Base-by-base conservation (phyloP, 139 green algal species). In the Asterochloris erici region DNA sequence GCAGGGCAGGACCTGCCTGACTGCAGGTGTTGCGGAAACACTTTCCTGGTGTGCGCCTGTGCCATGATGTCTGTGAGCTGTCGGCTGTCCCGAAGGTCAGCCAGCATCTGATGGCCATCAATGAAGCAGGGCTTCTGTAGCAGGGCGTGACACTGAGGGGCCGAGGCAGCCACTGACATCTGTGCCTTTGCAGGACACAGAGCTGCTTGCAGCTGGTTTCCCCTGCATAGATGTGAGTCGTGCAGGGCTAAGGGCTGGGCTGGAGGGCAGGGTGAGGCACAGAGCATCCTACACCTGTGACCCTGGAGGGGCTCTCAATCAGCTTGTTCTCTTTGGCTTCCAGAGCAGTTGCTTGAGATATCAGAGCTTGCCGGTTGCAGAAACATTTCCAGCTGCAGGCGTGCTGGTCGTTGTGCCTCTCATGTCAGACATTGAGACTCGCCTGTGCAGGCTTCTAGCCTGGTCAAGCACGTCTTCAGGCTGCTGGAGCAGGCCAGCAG, bases 141-240 rank as follows among this genome's bases (percentile, higher is more conserved):
- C 21, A 26, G 17, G 17, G 66, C 17, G 2, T 26, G 66, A 26
- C 27, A 17, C 12, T 10, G 0, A 4, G n/a, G 23, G 14, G 70
- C 2, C 1, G 19, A 76, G 23, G 1, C 6, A 76, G 23, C 70
- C 70, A 81, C 68, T 14, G 21, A 17, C 14, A 16, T 15, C 21
- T 11, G 23, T 74, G 68, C 19, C 12, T 27, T 78, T 63, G 64
- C 88, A 92, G 87, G 92, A 94, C 38, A 96, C 90, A 6, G 94
- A 98, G 81, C 79, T 97, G 26, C 29, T 98, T 17, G 88, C 85
- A 10, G 95, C 95, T 13, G 95, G 95, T 14, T 98, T 98, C 84
- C 95, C 95, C n/a, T 98, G 95, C 85, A 90, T 96, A 47, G 95
- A 97, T 73, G 91, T 97, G 23, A 92, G 85, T 79, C 83, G 93